A percentile compares a stretch with the other conserved stretches of the same genome.
These are phyloP conservation scores for Globisporangium parvum DNA, from an alignment of 352 stramenopile species.

Conservation along the genomic window DNA sequence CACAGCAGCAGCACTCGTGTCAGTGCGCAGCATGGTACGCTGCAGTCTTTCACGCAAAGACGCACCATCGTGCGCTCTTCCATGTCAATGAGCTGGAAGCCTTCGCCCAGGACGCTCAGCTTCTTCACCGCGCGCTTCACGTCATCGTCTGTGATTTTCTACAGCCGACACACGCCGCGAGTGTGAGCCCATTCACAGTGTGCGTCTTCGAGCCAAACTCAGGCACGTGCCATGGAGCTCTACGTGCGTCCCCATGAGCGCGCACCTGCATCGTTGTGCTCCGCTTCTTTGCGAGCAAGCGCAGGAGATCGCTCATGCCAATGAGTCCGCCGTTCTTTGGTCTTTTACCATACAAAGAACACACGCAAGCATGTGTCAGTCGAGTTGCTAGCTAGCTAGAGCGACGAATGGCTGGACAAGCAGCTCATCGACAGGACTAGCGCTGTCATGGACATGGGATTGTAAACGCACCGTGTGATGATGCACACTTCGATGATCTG, in stretches of 20 bases:
- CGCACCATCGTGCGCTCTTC: conserved; percentile 87
- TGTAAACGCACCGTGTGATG: conserved; percentile 61
- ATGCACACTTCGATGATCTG: conserved; percentile 98
- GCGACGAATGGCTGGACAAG: too few species aligned
- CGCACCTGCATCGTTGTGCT: conserved; percentile 53
- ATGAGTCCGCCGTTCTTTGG: conserved; percentile 83
- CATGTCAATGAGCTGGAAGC: conserved; percentile 93
- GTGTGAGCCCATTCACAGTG: too few species aligned
- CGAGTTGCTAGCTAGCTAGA: too few species aligned
- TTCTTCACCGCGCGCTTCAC: conserved; percentile 94
- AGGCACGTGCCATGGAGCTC: too few species aligned
- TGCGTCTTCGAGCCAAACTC: too few species aligned
- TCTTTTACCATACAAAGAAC: conserved; percentile 13
- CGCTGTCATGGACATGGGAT: too few species aligned
- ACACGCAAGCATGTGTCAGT: too few species aligned
- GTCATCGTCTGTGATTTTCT: conserved; percentile 89
- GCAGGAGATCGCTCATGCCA: conserved; percentile 72
- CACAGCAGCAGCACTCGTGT: background rate
- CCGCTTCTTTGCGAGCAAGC: conserved; percentile 64
- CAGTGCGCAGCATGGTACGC: too few species aligned
- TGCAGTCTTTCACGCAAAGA: too few species aligned
- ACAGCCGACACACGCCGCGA: background rate
- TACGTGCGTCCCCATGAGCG: too few species aligned
- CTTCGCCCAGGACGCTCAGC: conserved; percentile 90
- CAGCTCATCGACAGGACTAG: too few species aligned